These are phyloP conservation scores for Beauveria asiatica DNA, from an alignment of 2,329 filamentous ascomycete genomes.

Conservation along the genomic window DNA sequence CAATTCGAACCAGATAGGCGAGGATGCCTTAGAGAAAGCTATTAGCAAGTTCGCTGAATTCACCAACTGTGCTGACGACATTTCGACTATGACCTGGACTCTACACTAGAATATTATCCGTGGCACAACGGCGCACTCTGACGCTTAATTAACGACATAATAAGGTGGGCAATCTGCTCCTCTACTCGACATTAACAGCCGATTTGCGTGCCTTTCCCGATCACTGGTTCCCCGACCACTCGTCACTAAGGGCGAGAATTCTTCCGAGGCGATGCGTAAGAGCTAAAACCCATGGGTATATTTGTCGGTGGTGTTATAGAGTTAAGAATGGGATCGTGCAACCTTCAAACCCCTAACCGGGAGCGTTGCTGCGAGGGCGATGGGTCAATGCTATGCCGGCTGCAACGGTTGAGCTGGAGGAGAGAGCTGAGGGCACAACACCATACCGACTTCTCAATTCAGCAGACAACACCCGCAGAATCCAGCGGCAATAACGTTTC, in stretches of 20 bases:
- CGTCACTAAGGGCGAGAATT: conserved; percentile 45
- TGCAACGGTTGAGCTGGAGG: no score
- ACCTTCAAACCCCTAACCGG: no score
- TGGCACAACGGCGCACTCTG: conserved; percentile 54
- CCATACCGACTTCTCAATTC: no score
- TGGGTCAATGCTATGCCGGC: no score
- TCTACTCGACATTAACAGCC: conserved; percentile 40
- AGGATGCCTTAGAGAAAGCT: conserved; percentile 49
- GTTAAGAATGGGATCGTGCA: no score
- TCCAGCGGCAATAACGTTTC: no score
- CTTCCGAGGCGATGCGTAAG: conserved; percentile 45
- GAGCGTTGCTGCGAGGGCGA: no score
- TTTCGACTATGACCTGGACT: no score
- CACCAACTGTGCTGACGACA: conserved; percentile 54
- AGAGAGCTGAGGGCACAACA: no score
- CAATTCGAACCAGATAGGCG: conserved; percentile 34
- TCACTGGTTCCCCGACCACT: conserved; percentile 47
- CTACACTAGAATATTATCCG: conserved; percentile 48
- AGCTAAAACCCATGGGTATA: conserved; percentile 57
- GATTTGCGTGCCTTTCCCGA: conserved; percentile 44
- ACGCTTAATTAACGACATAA: conserved; percentile 58
- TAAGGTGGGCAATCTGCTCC: conserved; percentile 51
- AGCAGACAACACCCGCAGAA: no score
- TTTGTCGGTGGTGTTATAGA: conserved; percentile 45
- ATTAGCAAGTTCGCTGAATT: conserved; percentile 45